A percentile compares a stretch with the other conserved stretches of the same genome.
phyloP scores from a whole-genome alignment of 2,329 filamentous ascomycete species.

The Sclerotinia borealis region DNA sequence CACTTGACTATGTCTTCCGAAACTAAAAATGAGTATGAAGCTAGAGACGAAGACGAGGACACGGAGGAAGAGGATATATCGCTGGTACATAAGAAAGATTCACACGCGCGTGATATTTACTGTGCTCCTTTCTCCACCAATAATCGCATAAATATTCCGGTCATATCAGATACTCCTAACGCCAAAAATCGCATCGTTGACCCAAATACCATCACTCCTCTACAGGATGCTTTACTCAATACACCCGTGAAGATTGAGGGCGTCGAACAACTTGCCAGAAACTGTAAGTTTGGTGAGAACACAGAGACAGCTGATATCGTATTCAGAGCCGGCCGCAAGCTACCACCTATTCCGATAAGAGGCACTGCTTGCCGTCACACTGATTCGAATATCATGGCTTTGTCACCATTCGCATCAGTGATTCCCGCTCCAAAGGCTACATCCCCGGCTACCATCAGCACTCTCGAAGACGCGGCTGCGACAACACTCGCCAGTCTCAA shows the following conservation, averaged over 20 bases:
- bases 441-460: background rate
- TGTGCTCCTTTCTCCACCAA: background rate
- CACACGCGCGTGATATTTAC: background rate
- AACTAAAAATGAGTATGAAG: background rate
- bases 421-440: background rate
- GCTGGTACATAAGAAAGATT: background rate
- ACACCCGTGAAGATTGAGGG: background rate
- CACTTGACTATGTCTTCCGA: background rate
- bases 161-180: background rate
- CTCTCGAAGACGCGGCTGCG: background rate
- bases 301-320: background rate
- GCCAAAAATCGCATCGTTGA: background rate
- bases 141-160: background rate
- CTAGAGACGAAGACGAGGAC: background rate
- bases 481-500: background rate
- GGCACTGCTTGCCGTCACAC: background rate
- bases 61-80: background rate
- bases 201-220: background rate
- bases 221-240: background rate
- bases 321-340: background rate
- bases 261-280: background rate
- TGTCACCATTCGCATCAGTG: too few species aligned
- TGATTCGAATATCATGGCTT: background rate
- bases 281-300: background rate
- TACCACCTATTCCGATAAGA: background rate